Evolutionary conservation across 164 flowering plant genomes (phyloP), one percentile per base, ranked within the genome.

Genomic region (Taxillus chinensis): DNA sequence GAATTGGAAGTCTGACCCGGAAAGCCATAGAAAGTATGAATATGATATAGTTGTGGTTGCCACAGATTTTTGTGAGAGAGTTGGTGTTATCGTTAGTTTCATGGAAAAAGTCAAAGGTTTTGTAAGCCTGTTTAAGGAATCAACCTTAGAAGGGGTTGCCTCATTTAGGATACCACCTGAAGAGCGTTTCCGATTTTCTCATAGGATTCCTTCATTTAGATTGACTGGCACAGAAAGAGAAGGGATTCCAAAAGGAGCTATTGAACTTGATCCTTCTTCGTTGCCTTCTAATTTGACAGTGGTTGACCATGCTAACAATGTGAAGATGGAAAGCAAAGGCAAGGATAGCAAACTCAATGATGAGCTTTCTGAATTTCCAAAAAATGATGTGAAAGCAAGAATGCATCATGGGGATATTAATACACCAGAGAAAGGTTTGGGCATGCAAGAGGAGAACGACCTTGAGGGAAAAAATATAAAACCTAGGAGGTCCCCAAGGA

Each of bases 231-330:
- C 53, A 5, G 87, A 84, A 76, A 68, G 73, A 57, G 74, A 74
- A 56, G 81, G 73, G 64, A 79, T 81, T 12, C 87, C 84, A 4
- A 56, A 40, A 62, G 86, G 82, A 55, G 79, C 82, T 41, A 67
- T 78, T 61, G 92, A 84, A 68, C 78, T 86, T 55, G 91, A 83
- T 75, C 78, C 85, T 67, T 83, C 80, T 58, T 59, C 85, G 45
- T 63, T 82, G 53, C 79, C 85, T 59, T 11, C 40, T n/a, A 52
- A 67, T 43, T 37, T 70, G 27, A 5, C 52, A 55, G 60, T 63
- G 13, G 16, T 37, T 45, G 65, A 3, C 61, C 71, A 64, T 45
- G 17, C 51, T 49, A 13, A 15, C 50, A 67, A 73, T 59, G 59
- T 55, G 38, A 54, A 67, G 65, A 56, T 40, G 74, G 74, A 62